Evolutionary conservation across 805 yeast genomes (phyloP).

Genomic region (Lachancea lanzarotensis): DNA sequence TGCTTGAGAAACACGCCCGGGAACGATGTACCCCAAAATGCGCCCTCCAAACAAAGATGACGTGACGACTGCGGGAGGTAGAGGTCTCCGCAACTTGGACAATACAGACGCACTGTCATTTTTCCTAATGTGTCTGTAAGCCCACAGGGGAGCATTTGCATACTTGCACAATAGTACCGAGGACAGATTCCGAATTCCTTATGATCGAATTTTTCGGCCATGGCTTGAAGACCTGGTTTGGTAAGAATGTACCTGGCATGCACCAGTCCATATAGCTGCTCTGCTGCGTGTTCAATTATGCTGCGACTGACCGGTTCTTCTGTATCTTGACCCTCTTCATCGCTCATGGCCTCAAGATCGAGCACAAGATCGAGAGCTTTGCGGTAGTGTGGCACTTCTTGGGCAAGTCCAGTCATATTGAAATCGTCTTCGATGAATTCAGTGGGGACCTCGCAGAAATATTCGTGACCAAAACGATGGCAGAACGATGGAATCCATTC

Average conservation of each 20-base stretch:
- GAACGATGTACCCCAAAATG: conserved; percentile 93
- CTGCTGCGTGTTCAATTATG: conserved; percentile 84
- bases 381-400: conserved; percentile 82
- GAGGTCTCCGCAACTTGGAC: conserved; percentile 91
- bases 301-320: conserved; percentile 44
- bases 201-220: conserved; percentile 90
- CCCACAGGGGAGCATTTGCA: conserved; percentile 88
- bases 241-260: conserved; percentile 89
- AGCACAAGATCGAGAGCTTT: conserved; percentile 87
- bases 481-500: conserved; percentile 84
- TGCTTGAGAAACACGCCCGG: conserved; percentile 87
- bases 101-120: conserved; percentile 85
- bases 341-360: conserved; percentile 60
- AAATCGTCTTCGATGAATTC: conserved; percentile 96
- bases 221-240: conserved; percentile 79
- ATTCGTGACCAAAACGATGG: conserved; percentile 75
- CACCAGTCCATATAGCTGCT: conserved; percentile 83
- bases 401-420: conserved; percentile 82
- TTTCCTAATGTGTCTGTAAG: conserved; percentile 84
- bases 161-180: conserved; percentile 80
- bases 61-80: conserved; percentile 85
- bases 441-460: conserved; percentile 83
- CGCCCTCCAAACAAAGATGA: conserved; percentile 87
- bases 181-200: conserved; percentile 91
- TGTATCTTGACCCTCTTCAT: conserved; percentile 28